phyloP scores from a whole-genome alignment of 1,284 basidiomycete genomes.

The Peniophora sp. region DNA sequence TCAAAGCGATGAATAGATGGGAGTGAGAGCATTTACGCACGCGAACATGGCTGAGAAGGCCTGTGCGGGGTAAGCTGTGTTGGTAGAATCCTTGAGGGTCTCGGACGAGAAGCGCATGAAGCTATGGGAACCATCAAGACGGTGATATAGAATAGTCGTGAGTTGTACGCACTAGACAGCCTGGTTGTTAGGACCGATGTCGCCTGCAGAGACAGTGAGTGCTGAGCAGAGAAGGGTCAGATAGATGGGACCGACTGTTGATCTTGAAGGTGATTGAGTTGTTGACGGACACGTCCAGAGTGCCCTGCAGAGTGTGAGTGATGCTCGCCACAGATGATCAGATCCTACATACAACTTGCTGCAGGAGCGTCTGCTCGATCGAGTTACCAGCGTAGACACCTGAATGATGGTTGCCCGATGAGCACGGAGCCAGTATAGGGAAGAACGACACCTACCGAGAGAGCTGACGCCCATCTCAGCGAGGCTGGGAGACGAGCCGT shows the following conservation, averaged over 20 bases:
- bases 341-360: constrained; percentile 33
- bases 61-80: constrained; percentile 49
- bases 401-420: too few relatives aligned
- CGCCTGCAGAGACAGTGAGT: not conserved
- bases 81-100: constrained; percentile 37
- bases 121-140: constrained; percentile 26
- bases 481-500: constrained; percentile 46
- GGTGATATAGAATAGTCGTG: not conserved
- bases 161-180: not conserved
- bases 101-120: constrained; percentile 70
- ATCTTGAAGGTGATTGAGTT: constrained; percentile 16
- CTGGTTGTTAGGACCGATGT: not conserved
- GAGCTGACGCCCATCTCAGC: constrained; percentile 49
- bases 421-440: too few relatives aligned
- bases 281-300: constrained; percentile 54
- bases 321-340: too few relatives aligned
- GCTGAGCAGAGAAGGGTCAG: not conserved
- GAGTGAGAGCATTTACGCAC: constrained; percentile 22
- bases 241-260: not conserved
- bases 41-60: constrained; percentile 80
- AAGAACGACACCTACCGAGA: constrained; percentile 29
- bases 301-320: constrained; percentile 12
- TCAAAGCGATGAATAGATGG: not conserved
- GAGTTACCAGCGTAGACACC: constrained; percentile 60
- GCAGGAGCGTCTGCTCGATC: constrained; percentile 51